Conservation (phyloP, 768 basidiomycete species). For the Cystobasidium onofrii region DNA sequence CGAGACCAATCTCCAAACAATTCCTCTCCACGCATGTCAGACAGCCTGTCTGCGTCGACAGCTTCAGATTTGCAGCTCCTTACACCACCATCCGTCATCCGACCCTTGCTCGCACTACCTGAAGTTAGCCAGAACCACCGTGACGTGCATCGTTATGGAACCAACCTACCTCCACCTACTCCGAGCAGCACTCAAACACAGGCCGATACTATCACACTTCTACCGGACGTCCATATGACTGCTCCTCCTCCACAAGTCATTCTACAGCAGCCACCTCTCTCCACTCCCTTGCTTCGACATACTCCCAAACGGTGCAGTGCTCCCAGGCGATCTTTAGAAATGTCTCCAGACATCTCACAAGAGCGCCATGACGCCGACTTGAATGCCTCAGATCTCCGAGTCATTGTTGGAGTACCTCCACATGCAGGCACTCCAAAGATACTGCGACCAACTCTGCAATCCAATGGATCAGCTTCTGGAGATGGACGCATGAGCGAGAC, state of each 20-base stretch:
- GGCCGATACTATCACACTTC: background rate
- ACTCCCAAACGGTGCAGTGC: constrained; percentile 3
- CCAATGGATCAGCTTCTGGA: background rate
- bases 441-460: background rate
- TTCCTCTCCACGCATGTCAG: background rate
- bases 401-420: no score
- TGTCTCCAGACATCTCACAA: background rate
- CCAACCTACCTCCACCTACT: background rate
- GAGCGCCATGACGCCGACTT: no score
- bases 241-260: background rate
- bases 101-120: background rate
- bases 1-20: background rate
- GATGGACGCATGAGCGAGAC: background rate
- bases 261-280: background rate
- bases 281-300: background rate
- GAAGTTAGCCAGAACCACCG: background rate
- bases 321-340: constrained; percentile 10
- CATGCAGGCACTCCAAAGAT: background rate
- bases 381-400: background rate
- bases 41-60: constrained; percentile 1
- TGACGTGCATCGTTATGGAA: background rate
- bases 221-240: background rate
- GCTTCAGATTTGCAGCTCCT: background rate
- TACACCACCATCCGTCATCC: constrained; percentile 11
- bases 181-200: background rate